Percentiles rank a stretch among this genome's conserved stretches.
Conservation (phyloP, 345 rosid species). For the Moricandia arvensis region DNA sequence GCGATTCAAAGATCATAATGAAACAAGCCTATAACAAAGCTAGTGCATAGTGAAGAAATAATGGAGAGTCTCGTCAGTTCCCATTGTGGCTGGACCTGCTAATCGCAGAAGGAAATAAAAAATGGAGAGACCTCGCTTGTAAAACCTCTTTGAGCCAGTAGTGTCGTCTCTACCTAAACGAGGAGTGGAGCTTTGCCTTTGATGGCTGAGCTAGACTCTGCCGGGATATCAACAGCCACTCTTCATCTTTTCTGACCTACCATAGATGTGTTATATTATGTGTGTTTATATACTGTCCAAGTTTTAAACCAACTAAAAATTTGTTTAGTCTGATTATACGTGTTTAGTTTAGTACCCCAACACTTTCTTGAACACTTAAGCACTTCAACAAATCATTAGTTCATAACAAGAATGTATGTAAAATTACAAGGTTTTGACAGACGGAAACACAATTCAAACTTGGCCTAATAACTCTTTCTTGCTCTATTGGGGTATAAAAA, state of each 20-base stretch:
- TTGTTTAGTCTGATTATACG: background rate
- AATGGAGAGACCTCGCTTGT: conserved; percentile 54
- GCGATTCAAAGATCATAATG: too few species aligned
- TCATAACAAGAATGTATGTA: background rate
- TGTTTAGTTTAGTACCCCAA: background rate
- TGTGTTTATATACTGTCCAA: background rate
- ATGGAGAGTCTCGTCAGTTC: conserved; percentile 63
- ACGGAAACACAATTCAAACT: background rate
- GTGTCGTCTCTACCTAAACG: conserved; percentile 18
- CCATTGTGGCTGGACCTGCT: conserved; percentile 56
- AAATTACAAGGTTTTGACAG: background rate
- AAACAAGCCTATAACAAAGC: too few species aligned
- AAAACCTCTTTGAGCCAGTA: conserved; percentile 37
- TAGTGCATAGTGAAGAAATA: conserved; percentile 54
- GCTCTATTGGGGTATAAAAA: background rate
- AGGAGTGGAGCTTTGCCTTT: conserved; percentile 41
- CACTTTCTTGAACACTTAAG: background rate
- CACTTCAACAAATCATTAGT: background rate
- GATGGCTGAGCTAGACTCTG: conserved; percentile 30
- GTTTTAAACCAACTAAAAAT: background rate
- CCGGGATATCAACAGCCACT: conserved; percentile 33
- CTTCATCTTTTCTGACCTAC: conserved; percentile 22
- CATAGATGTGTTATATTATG: background rate
- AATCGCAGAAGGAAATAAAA: conserved; percentile 61
- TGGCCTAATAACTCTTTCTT: background rate